A percentile compares a stretch with the other conserved stretches of the same genome.
Conservation (phyloP, 2,329 filamentous ascomycete genomes). For the Fusarium secorum region DNA sequence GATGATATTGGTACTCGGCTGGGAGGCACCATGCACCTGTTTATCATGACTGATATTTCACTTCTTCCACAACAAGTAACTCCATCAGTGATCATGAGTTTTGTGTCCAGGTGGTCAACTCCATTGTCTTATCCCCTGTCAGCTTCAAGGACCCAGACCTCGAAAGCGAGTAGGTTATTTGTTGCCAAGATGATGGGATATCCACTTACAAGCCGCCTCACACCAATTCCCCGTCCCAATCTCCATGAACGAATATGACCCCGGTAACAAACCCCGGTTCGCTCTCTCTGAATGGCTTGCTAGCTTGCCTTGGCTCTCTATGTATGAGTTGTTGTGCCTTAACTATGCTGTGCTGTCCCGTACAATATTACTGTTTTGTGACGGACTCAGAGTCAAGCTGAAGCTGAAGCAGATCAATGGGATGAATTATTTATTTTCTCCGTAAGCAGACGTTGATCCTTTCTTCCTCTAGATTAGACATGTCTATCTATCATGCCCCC, state of each 20-base stretch:
- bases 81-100: constrained; percentile 5
- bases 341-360: background rate
- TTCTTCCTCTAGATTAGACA: constrained; percentile 21
- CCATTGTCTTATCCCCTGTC: constrained; percentile 16
- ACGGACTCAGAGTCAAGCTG: background rate
- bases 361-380: background rate
- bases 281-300: background rate
- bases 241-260: constrained; percentile 18
- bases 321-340: background rate
- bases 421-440: background rate
- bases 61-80: background rate
- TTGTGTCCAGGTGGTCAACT: constrained; percentile 12
- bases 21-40: background rate
- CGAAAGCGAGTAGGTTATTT: constrained; percentile 11
- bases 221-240: constrained; percentile 34
- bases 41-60: background rate
- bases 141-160: constrained; percentile 15
- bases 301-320: background rate
- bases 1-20: background rate
- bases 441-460: constrained; percentile 18
- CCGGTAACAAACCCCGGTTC: constrained; percentile 10
- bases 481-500: constrained; percentile 19
- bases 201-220: constrained; percentile 29
- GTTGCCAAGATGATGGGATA: constrained; percentile 13
- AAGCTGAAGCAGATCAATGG: background rate